Evolutionary conservation across 2,329 filamentous ascomycete genomes (phyloP).

Genomic region (Cladosporium oxysporum): DNA sequence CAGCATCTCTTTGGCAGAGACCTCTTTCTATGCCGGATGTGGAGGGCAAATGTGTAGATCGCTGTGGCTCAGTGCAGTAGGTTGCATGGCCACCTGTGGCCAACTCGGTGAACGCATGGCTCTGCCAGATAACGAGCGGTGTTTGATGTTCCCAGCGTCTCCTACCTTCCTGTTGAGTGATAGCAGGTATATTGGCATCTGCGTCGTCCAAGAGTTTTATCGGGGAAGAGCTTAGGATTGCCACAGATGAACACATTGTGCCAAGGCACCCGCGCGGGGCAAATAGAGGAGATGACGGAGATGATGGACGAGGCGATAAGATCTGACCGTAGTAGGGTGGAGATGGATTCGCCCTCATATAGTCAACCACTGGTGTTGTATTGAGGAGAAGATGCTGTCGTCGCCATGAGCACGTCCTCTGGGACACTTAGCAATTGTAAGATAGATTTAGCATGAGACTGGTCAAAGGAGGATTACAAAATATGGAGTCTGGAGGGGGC

Average conservation of each 20-base stretch:
- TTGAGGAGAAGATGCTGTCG: neutral
- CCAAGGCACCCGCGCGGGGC: constrained; percentile 4
- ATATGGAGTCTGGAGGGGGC: neutral
- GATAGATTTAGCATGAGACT: neutral
- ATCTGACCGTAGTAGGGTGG: neutral
- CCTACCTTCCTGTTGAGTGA: constrained; percentile 3
- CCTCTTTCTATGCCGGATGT: neutral
- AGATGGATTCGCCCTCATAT: neutral
- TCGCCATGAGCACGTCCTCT: neutral
- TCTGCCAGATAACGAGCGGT: neutral
- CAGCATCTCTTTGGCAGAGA: neutral
- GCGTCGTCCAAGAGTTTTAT: constrained; percentile 2
- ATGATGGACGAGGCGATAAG: neutral
- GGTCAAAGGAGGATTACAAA: neutral
- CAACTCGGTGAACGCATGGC: neutral
- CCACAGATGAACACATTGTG: neutral
- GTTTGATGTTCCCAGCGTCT: neutral
- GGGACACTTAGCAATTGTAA: neutral
- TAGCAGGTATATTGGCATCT: constrained; percentile 6
- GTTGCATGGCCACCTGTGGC: neutral
- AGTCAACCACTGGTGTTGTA: neutral
- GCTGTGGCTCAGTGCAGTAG: neutral
- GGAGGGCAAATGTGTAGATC: neutral
- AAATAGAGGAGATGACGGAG: neutral
- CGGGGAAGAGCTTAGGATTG: neutral